Evolutionary conservation across 441 rosid species (phyloP).

Genomic region (Populus hybrid): DNA sequence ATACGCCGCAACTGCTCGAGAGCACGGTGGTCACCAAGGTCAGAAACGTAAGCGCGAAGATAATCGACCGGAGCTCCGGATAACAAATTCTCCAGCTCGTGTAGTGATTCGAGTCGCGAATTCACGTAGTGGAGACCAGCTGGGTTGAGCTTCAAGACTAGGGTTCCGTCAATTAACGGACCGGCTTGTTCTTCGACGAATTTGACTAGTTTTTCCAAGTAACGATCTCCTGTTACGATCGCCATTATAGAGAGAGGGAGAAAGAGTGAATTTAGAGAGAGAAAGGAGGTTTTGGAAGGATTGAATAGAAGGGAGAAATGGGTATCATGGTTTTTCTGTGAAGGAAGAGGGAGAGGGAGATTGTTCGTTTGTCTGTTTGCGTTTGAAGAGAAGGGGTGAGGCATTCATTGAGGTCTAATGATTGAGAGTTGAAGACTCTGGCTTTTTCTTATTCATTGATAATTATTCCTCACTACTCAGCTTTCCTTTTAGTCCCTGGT

Average conservation of each 20-base stretch:
- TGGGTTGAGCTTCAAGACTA: constrained; percentile 81
- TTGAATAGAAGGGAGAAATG: constrained; percentile 34
- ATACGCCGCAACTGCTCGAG: constrained; percentile 95
- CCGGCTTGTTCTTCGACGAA: constrained; percentile 75
- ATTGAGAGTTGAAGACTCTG: neutral
- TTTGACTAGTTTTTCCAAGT: constrained; percentile 70
- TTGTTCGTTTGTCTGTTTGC: neutral
- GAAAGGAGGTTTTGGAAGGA: constrained; percentile 53
- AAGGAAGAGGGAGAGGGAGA: neutral
- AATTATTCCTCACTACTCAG: neutral
- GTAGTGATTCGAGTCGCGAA: constrained; percentile 80
- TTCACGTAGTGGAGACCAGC: constrained; percentile 94
- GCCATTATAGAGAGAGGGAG: constrained; percentile 35
- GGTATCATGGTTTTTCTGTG: constrained; percentile 5
- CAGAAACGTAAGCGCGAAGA: constrained; percentile 94
- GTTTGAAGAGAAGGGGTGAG: neutral
- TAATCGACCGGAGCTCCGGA: constrained; percentile 90
- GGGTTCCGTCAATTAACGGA: constrained; percentile 58
- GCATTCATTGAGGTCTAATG: neutral
- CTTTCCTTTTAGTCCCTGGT: neutral
- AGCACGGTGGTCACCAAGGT: constrained; percentile 94
- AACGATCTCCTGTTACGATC: constrained; percentile 92
- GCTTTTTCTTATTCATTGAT: neutral
- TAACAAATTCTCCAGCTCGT: constrained; percentile 74
- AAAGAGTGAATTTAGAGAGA: neutral